Evolutionary conservation across 139 green algal genomes (phyloP), one percentile per base, ranked within the genome.

Genomic region (Haematococcus lacustris): DNA sequence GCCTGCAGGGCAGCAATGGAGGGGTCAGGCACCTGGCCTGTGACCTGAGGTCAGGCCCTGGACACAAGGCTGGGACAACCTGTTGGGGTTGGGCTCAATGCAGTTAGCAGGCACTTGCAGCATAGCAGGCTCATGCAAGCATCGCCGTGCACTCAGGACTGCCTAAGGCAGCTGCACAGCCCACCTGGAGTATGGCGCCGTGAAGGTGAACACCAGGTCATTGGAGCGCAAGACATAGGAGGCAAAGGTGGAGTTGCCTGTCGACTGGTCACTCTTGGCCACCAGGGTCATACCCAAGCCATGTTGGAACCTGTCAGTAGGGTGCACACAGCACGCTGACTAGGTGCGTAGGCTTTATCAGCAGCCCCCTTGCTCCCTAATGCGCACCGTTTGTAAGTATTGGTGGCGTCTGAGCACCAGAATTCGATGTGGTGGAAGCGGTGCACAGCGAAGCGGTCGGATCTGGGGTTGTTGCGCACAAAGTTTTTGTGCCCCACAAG

Each of bases 401-500:
- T 96, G 1, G 89, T 97, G 17, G 95, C 95, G 59, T 99, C 95
- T 6, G 80, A 73, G 64, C 84, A 93, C 85, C 87, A 99, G 60
- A 97, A 97, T 75, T 99, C 95, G 25, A 99, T 71, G 74, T 97
- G 91, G 66, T 98, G 91, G 59, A 98, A 99, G 28, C 84, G 71
- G 17, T 86, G 71, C 25, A 93, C 75, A 1, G 74, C 5, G 51
- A 98, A 98, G 47, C 68, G 74, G 78, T 98, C 93, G 59, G 71
- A 87, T 9, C 38, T 41, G 6, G 90, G 90, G 68, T 95, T 95
- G 68, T 85, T 68, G 21, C 88, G 84, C 35, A 82, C 74, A 71
- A 93, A 92, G 51, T 88, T 86, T 25, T 71, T 47, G 60, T 78
- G 72, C 17, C 86, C 86, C 2, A 91, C 83, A 1, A 91, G 80